Conservation (phyloP, 2,329 filamentous ascomycete genomes). For the Blumeria hordei region DNA sequence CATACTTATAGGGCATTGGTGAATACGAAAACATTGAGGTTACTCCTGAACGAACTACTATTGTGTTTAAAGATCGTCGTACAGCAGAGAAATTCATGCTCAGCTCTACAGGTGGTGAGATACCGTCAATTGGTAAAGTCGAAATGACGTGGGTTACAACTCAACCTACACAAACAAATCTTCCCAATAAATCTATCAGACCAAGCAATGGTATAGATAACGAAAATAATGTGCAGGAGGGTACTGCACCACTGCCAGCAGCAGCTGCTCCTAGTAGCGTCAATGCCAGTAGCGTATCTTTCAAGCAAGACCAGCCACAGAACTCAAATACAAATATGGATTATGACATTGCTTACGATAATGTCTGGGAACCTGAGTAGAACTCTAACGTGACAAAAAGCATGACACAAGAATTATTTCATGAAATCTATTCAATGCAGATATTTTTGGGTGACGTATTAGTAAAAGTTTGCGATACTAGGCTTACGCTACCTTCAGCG, state of each 20-base stretch:
- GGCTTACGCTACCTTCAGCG: too few relatives aligned
- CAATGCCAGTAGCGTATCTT: not conserved
- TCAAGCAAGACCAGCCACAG: slow-evolving; percentile 3
- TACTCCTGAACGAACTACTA: slow-evolving; percentile 22
- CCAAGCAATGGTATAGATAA: slow-evolving; percentile 4
- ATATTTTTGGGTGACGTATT: too few relatives aligned
- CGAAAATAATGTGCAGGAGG: slow-evolving; percentile 11
- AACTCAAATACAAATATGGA: slow-evolving; percentile 14
- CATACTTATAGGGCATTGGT: slow-evolving; percentile 26
- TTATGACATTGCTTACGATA: slow-evolving; percentile 20
- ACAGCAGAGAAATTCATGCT: slow-evolving; percentile 48
- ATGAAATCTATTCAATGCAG: too few relatives aligned
- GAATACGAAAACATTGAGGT: slow-evolving; percentile 35
- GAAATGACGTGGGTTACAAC: slow-evolving; percentile 37
- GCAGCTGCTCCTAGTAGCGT: slow-evolving; percentile 4
- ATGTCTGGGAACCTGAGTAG: slow-evolving; percentile 13
- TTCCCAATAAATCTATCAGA: slow-evolving; percentile 2
- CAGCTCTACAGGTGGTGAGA: slow-evolving; percentile 28
- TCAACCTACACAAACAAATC: slow-evolving; percentile 10
- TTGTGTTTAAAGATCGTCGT: slow-evolving; percentile 42
- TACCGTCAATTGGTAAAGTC: slow-evolving; percentile 39
- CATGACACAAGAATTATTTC: too few relatives aligned
- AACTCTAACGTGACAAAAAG: not conserved
- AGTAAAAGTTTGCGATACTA: too few relatives aligned
- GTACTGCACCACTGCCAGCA: slow-evolving; percentile 12